Conservation (phyloP, 192 early-diverging fungal genomes). For the Kappamyces sp. region DNA sequence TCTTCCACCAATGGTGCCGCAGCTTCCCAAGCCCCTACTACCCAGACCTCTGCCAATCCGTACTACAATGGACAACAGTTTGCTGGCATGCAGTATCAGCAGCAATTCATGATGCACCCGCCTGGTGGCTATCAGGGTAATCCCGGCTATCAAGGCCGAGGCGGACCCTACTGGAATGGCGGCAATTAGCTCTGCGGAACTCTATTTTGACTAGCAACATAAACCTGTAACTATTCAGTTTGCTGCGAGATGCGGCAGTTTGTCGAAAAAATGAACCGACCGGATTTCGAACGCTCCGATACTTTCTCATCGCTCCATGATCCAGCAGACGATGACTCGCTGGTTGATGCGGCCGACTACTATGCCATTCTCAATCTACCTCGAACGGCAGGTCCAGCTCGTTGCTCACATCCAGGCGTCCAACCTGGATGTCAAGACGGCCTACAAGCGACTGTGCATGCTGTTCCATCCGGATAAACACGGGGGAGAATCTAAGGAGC, state of each 20-base stretch:
- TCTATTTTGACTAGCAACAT: no score
- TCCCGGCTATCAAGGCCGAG: neutral
- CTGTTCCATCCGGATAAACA: constrained; percentile 57
- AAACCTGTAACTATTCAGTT: no score
- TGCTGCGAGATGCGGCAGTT: no score
- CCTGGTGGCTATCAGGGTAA: neutral
- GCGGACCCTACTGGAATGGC: neutral
- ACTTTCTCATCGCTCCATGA: no score
- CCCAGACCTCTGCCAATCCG: neutral
- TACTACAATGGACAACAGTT: constrained; percentile 1
- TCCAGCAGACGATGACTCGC: neutral
- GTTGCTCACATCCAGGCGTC: constrained; percentile 29
- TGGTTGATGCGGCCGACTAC: constrained; percentile 20
- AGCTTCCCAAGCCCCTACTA: no score
- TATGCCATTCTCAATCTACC: constrained; percentile 35
- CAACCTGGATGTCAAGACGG: constrained; percentile 46
- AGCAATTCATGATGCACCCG: neutral
- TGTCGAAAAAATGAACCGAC: no score
- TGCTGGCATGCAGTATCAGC: neutral
- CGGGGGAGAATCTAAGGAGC: constrained; percentile 21
- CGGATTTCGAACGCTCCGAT: no score
- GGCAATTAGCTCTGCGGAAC: no score
- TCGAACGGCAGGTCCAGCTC: constrained; percentile 11
- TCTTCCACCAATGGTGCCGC: no score
- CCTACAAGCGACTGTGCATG: constrained; percentile 44